Evolutionary conservation across 2,329 filamentous ascomycete species (phyloP), one percentile per base, ranked within the genome.

Genomic region (Colletotrichum navitas): DNA sequence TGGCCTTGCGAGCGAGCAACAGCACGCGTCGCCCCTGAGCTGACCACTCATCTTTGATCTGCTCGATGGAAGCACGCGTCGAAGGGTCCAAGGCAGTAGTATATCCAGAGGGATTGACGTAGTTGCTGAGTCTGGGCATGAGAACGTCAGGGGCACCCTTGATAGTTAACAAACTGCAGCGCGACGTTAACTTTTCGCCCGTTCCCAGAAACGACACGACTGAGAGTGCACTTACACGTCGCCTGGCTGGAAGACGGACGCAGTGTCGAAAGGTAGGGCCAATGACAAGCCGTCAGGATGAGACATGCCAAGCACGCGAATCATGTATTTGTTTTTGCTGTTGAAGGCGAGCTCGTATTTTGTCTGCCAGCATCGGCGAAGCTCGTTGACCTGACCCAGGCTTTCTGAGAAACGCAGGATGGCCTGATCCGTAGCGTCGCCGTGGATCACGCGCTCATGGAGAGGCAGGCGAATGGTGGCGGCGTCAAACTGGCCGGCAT

Each of bases 251-350:
- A 80, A 80, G 1, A 66, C 61, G 1, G 74, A 73, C 0, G 76
- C 78, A 51, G 73, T 74, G 16, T 72, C 72, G 12, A 55, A 72
- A 5, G 73, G 68, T 54, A 74, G n/a, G 2, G 73, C 68, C 26
- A 74, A 29, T 0, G 72, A 66, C 39, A 67, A 34, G 1, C 73
- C 73, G 14, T 74, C 73, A n/a, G 79, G 77, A 39, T 81, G 77
- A 2, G 79, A 80, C 49, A 86, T 74, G 2, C 83, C 83, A 60
- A 91, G 87, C 0, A 90, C 86, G 43, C 89, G 86, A 66, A 94
- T 88, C 89, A 94, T 94, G 78, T 90, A 94, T 80, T 95, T 95
- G 82, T 94, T 94, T 83, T 93, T 93, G 81, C 91, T 93, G 82
- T 94, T 94, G 80, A 95, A 95, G 0, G 91, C 88, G 36, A 93